Base-by-base conservation (phyloP, 768 basidiomycete species). In the Daedalea quercina region DNA sequence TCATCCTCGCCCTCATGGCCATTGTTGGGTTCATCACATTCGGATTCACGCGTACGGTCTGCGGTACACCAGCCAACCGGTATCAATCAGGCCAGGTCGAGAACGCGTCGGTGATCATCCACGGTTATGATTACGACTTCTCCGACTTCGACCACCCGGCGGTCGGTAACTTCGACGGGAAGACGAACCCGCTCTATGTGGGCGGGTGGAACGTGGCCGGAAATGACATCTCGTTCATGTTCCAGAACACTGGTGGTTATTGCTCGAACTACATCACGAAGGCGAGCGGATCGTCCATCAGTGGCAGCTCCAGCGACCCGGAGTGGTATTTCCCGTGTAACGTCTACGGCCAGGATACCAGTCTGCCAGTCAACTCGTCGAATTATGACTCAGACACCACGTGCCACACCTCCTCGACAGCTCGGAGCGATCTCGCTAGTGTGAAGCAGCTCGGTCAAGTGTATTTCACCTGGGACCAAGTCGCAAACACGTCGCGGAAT, bases 241-340 rank as follows among this genome's bases (percentile, higher is more conserved):
- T 98, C 73, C 96, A 99, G 72, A 91, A 82, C 44, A 84, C 85
- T 60, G 94, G 94, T 69, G 73, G 88, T 63, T 79, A 88, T 53
- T 99, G 96, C 65, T 70, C 81, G 23, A 81, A 80, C 8, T 62
- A 92, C 64, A 86, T 99, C 62, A 85, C 80, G 3, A 81, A 83
- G 57, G 79, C 89, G 6, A 59, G 74, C 25, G 82, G 79, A 43
- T 87, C 88, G 7, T 79, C 77, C 51, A 95, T 97, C 61, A 74
- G 81, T 3, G 79, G 81, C 31, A 77, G 65, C 7, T 81, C 82
- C 28, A 70, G 73, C 47, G 64, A 73, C 44, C 68, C 93, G 61
- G 88, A 90, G 56, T 98, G 94, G 94, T 97, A 97, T 67, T 96
- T 98, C 70, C 96, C 96, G 1, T 99, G 96, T 76, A 98, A 99